Evolutionary conservation across 2,329 filamentous ascomycete species (phyloP), one percentile per base, ranked within the genome.

Genomic region (Cladosporium velox): DNA sequence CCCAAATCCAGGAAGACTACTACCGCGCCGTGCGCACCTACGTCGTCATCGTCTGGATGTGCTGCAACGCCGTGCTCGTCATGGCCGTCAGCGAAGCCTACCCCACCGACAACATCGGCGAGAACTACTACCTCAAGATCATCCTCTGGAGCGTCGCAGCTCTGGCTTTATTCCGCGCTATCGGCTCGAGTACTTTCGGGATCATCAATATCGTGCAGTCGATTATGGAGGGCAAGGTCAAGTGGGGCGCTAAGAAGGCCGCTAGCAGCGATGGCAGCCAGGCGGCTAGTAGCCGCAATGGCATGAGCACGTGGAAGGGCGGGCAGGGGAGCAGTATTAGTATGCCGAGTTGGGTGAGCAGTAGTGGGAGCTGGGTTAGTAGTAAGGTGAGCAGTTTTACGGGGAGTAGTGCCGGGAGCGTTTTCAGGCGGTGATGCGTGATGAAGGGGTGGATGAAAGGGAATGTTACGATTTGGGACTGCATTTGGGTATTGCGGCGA

Each of bases 1-100:
- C 87, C 0, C 95, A 98, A 80, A 81, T 93, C 79, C 95, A 99
- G 78, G 95, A 99, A 79, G 95, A 99, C 80, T 99, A 99, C 85
- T 99, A 99, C 85, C 92, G 93, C 78, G 92, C 90, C 49, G 95
- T 99, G 62, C 89, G 95, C 64, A 99, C 95, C 0, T 99, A 99
- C 87, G 96, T 99, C 89, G 95, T 99, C 14, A 88, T 96, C 52
- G 86, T 89, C 57, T 99, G 95, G 95, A 92, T 99, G 86, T 86
- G 96, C 41, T 88, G 89, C 73, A 99, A 99, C 77, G 92, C 91
- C 3, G 88, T 97, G 67, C 88, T 99, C 44, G 94, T 92, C 76
- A 99, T 99, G 95, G 87, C 90, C 1, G 90, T 98, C 15, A 91
- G 87, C 5, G 95, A 99, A 80, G 88, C 91, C 3, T 99, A 97